Base-by-base conservation (phyloP, 306 rosid genomes). In the Hippophae tibetana region DNA sequence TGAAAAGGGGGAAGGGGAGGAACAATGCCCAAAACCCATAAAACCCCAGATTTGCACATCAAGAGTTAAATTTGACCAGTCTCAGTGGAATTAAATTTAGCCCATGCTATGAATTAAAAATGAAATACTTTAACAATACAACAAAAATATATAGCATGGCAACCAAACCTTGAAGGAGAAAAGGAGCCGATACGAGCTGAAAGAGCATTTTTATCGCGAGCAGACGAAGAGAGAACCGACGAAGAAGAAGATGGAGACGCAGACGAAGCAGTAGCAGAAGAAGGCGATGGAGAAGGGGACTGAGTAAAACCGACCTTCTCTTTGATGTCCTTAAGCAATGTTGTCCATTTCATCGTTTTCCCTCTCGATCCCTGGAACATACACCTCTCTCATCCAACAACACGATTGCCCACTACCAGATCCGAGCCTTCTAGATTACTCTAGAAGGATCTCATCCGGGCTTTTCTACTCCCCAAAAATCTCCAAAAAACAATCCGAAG, bases 301-400 rank as follows among this genome's bases (percentile, higher is more conserved):
- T 81, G 95, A 82, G 86, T 80, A 38, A 93, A 71, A 43, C 99
- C 97, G 74, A 93, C 99, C 90, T 86, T 93, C 89, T 93, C 99
- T 82, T 82, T 93, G 65, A 93, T 78, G 82, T 93, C 99, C 88
- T 84, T 93, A 74, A 93, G 86, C 95, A 93, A 89, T 78, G 95
- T 65, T 58, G 54, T 89, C 99, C 99, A 93, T 89, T 89, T 93
- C 99, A 93, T 93, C 72, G 95, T 84, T 87, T 61, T 74, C 72
- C 84, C 79, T 67, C 48, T 78, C 67, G 83, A 82, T 78, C 80
- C 69, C 78, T 69, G 65, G 81, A 81, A 74, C 85, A 61, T 67
- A 56, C 66, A 62, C 74, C 62, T 79, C 67, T 80, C 81, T 84
- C 97, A 84, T 86, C 86, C 89, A 77, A 77, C 67, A 61, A 14